phyloP scores from a whole-genome alignment of 1,284 basidiomycete species.

The Leccinum fuscescens region DNA sequence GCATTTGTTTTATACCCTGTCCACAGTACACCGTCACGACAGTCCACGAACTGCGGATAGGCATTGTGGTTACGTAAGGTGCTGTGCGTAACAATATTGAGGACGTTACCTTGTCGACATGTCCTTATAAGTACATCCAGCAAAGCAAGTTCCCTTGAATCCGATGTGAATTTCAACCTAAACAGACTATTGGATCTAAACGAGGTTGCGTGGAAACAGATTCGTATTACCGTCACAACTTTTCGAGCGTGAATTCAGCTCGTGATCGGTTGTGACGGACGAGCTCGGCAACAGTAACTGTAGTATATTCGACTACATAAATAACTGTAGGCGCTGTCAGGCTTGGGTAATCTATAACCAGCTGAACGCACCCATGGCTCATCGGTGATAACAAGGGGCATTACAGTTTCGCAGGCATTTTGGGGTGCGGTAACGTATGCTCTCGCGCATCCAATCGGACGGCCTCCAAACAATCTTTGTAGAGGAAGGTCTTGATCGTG shows the following conservation, averaged over 20 bases:
- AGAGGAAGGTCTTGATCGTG: slow-evolving; percentile 55
- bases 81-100: background rate
- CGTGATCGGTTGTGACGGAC: slow-evolving; percentile 12
- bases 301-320: background rate
- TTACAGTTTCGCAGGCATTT: slow-evolving; percentile 37
- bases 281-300: background rate
- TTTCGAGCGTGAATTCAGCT: slow-evolving; percentile 4
- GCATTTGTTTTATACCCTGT: slow-evolving; percentile 14
- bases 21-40: background rate
- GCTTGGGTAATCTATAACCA: background rate
- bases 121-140: background rate
- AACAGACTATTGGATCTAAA: background rate
- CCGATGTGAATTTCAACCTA: slow-evolving; percentile 3
- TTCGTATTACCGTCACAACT: background rate
- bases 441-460: slow-evolving; percentile 37
- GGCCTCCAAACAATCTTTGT: slow-evolving; percentile 43
- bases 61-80: slow-evolving; percentile 20
- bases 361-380: slow-evolving; percentile 8
- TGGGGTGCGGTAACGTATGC: slow-evolving; percentile 8
- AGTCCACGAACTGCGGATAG: background rate
- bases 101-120: slow-evolving; percentile 27
- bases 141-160: slow-evolving; percentile 7
- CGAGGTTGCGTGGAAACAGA: slow-evolving; percentile 21
- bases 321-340: background rate
- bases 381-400: background rate